A percentile compares a stretch with the other conserved stretches of the same genome.
Conservation (phyloP, 768 basidiomycete genomes). For the Russula olivacea region DNA sequence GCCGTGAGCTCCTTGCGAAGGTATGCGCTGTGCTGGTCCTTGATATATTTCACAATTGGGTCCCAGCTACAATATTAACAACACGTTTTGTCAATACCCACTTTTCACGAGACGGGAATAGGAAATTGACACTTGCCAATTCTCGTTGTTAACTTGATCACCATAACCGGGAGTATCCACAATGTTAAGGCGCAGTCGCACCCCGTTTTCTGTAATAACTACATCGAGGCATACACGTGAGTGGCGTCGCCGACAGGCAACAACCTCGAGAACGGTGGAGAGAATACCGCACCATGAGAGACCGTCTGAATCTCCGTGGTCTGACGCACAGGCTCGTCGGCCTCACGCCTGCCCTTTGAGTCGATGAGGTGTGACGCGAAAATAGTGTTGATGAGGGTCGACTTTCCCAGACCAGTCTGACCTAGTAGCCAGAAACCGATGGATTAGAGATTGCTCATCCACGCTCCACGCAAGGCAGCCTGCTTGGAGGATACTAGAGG, state of each 20-base stretch:
- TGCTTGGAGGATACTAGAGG: not conserved
- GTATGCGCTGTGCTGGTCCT: slow-evolving; percentile 98
- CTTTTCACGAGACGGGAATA: not conserved
- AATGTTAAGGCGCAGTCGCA: slow-evolving; percentile 91
- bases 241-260: slow-evolving; percentile 1
- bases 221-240: slow-evolving; percentile 2
- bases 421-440: slow-evolving; percentile 41
- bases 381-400: slow-evolving; percentile 97
- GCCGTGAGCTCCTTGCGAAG: slow-evolving; percentile 98
- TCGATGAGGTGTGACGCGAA: slow-evolving; percentile 98
- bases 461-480: not conserved
- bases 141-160: slow-evolving; percentile 98
- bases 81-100: not conserved
- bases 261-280: not conserved
- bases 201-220: slow-evolving; percentile 97
- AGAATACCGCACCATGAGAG: slow-evolving; percentile 70
- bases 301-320: slow-evolving; percentile 96
- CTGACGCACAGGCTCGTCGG: slow-evolving; percentile 86
- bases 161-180: slow-evolving; percentile 99
- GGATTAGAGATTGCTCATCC: not conserved
- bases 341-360: slow-evolving; percentile 86
- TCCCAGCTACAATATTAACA: slow-evolving; percentile 70
- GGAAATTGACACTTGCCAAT: slow-evolving; percentile 56
- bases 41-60: slow-evolving; percentile 97
- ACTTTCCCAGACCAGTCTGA: slow-evolving; percentile 97